phyloP scores from a whole-genome alignment of 2,329 filamentous ascomycete species.

The Cryphonectria nitschkei region DNA sequence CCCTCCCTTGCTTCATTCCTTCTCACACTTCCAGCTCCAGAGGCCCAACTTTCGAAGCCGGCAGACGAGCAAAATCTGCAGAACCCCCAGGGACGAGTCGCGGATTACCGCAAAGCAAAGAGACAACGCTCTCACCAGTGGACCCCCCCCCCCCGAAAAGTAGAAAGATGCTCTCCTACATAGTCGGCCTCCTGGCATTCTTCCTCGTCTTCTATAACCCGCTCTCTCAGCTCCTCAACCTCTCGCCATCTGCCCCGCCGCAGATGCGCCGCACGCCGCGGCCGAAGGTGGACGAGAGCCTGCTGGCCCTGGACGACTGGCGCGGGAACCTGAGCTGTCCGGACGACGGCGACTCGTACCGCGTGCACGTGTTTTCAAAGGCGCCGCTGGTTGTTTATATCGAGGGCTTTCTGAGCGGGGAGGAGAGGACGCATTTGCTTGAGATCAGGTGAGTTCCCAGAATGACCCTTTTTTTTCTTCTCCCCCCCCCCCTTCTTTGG shows the following conservation, averaged over 20 bases:
- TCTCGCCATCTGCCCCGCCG: constrained; percentile 30
- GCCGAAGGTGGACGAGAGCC: constrained; percentile 53
- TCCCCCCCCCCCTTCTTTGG: neutral
- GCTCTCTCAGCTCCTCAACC: constrained; percentile 43
- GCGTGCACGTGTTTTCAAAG: constrained; percentile 51
- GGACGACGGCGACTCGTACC: constrained; percentile 43
- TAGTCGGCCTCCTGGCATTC: constrained; percentile 46
- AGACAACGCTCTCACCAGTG: neutral
- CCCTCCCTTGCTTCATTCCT: neutral
- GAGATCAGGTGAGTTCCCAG: constrained; percentile 51
- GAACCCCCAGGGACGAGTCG: neutral
- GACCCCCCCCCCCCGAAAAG: too few relatives aligned
- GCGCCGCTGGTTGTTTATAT: constrained; percentile 59
- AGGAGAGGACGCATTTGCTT: constrained; percentile 52
- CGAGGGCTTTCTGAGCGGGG: constrained; percentile 51
- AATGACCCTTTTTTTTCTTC: neutral
- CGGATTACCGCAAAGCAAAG: neutral
- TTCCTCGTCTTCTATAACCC: constrained; percentile 51
- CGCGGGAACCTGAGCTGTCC: constrained; percentile 42
- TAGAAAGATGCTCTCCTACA: constrained; percentile 49
- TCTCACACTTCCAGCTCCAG: neutral
- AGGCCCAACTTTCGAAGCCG: neutral
- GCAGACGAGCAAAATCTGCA: neutral
- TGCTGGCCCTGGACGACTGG: constrained; percentile 51
- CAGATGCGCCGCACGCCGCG: constrained; percentile 44